Evolutionary conservation across 805 yeast species (phyloP), one percentile per base, ranked within the genome.

Genomic region (Suhomyces canberraensis): DNA sequence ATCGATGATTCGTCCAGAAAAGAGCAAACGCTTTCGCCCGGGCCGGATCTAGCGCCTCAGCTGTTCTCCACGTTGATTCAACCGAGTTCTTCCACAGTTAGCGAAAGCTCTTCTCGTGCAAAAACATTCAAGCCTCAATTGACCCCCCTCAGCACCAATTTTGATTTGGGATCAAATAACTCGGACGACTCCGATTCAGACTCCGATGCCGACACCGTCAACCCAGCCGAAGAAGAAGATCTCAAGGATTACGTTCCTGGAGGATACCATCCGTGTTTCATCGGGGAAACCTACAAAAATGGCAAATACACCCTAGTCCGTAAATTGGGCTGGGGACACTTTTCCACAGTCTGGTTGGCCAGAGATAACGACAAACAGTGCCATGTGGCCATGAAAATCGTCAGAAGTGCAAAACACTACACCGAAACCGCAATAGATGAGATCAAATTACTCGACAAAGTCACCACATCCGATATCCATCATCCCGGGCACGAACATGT

Each of bases 301-400:
- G 78, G 79, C 14, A 76, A 85, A 41, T 93, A 93, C 58, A 71
- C 81, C 1, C 62, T 93, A 33, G 90, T 86, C 20, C 76, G 98
- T 42, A 93, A 93, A 56, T 69, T 93, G 3, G 99, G 99, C 0
- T 93, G 99, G 99, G 99, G 99, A 24, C 97, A 93, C 62, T 93
- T 93, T 56, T 83, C 95, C 18, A 93, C 96, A 1, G 97, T 87
- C 16, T 90, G 96, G 97, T 68, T 86, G 19, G 98, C 96, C 4
- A 73, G 65, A 42, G 77, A 77, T 34, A 64, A 69, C 36, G 71
- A 67, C 44, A 66, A 70, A 37, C 71, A 75, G 41, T 65, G 75
- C 32, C 96, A 85, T 55, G 98, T 93, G 16, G 98, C 98, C 1
- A 75, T 93, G 74, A 93, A 93, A 59, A 83, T 93, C 48, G 97